Evolutionary conservation across 768 basidiomycete genomes (phyloP).

Genomic region (Scleroderma bovista): DNA sequence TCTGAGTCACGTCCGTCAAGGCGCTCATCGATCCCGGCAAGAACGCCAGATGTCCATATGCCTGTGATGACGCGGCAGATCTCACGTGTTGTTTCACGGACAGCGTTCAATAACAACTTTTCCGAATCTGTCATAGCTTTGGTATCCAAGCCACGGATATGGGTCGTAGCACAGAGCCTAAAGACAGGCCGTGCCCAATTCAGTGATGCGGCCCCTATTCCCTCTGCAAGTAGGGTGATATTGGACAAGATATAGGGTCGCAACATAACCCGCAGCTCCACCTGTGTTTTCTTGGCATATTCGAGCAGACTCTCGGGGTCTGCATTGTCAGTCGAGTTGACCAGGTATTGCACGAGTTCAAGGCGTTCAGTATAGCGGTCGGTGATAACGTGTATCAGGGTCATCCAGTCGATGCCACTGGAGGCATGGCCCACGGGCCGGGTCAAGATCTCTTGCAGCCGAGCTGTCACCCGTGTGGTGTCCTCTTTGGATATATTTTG

Average conservation of each 20-base stretch:
- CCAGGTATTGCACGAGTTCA: constrained; percentile 33
- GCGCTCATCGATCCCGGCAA: constrained; percentile 11
- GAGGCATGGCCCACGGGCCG: constrained; percentile 20
- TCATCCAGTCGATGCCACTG: too few species aligned
- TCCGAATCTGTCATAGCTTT: constrained; percentile 25
- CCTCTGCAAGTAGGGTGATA: neutral
- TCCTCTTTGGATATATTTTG: constrained; percentile 11
- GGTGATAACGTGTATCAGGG: constrained; percentile 32
- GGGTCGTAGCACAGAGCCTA: constrained; percentile 26
- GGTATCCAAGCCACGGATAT: constrained; percentile 11
- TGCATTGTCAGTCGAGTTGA: constrained; percentile 17
- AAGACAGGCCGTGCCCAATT: constrained; percentile 30
- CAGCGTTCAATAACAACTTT: constrained; percentile 10
- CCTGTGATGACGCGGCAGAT: constrained; percentile 41
- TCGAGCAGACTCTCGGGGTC: constrained; percentile 9
- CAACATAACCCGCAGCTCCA: constrained; percentile 18
- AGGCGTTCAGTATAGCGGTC: constrained; percentile 40
- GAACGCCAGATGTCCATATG: constrained; percentile 42
- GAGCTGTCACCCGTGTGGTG: neutral
- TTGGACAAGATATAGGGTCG: constrained; percentile 7
- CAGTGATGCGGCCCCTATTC: neutral
- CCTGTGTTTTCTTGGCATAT: constrained; percentile 2
- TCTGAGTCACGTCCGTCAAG: constrained; percentile 2
- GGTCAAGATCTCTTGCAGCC: constrained; percentile 4
- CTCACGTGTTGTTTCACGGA: constrained; percentile 35